Conservation (phyloP, 1,139 yeast species). For the Pichia sp. region DNA sequence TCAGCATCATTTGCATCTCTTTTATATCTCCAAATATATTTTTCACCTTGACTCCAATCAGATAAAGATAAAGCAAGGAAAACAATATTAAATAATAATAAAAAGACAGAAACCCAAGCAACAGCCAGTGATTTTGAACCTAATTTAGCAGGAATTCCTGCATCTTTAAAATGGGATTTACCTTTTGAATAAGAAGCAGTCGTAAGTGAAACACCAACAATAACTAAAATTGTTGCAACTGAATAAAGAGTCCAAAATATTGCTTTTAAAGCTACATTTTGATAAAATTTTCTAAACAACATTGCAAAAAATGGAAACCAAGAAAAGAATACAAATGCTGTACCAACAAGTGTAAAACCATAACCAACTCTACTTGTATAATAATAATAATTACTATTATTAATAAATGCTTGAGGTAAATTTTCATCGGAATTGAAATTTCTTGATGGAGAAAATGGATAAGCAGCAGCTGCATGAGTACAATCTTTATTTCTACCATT, state of each 20-base stretch:
- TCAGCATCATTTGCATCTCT: too few relatives aligned
- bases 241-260: conserved; percentile 15
- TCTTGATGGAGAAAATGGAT: conserved; percentile 58
- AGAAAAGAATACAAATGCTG: conserved; percentile 50
- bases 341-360: conserved; percentile 59
- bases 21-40: too few relatives aligned
- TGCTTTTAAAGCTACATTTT: background rate
- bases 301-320: conserved; percentile 24
- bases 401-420: conserved; percentile 44
- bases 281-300: conserved; percentile 12
- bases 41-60: background rate
- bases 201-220: conserved; percentile 52
- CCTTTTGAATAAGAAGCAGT: conserved; percentile 67
- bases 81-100: conserved; percentile 16
- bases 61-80: conserved; percentile 5
- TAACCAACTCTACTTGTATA: conserved; percentile 62
- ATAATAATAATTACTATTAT: conserved; percentile 45
- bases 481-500: conserved; percentile 40
- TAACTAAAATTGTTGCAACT: conserved; percentile 46
- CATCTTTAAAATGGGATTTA: conserved; percentile 44
- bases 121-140: conserved; percentile 40
- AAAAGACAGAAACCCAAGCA: conserved; percentile 20
- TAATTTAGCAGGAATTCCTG: conserved; percentile 42
- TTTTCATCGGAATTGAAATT: conserved; percentile 43
- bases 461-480: conserved; percentile 45